These are phyloP conservation scores for Ophiosphaerella korrae DNA, from an alignment of 2,329 filamentous ascomycete species.

Conservation along the genomic window DNA sequence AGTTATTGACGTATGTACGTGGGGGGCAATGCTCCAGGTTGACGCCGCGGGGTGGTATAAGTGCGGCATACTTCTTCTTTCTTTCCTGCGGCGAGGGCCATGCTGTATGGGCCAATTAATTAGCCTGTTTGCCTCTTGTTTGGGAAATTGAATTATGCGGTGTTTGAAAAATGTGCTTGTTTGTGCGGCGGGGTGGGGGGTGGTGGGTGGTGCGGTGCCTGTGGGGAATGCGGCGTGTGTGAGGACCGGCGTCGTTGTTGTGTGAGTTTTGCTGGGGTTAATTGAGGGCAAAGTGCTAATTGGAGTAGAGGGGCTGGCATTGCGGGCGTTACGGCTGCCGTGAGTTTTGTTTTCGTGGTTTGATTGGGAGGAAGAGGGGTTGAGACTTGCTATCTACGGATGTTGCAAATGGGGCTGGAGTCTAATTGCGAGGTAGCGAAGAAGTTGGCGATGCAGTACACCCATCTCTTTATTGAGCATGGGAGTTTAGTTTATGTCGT, in stretches of 20 bases:
- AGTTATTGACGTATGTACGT: too few relatives aligned
- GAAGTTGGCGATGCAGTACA: background rate
- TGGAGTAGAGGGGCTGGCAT: constrained; percentile 61
- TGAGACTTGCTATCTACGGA: background rate
- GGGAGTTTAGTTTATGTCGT: background rate
- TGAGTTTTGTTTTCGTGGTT: constrained; percentile 28
- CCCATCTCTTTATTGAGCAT: background rate
- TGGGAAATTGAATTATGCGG: too few relatives aligned
- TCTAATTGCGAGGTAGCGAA: background rate
- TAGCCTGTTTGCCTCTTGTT: too few relatives aligned
- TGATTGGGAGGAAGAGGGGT: too few relatives aligned
- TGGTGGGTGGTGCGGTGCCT: too few relatives aligned
- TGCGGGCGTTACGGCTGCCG: constrained; percentile 66
- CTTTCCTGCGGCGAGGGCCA: too few relatives aligned
- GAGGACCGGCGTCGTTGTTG: constrained; percentile 40
- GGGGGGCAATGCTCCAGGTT: too few relatives aligned
- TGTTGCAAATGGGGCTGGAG: background rate
- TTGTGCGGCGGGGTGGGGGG: too few relatives aligned
- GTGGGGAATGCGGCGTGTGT: constrained; percentile 24
- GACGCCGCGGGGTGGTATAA: too few relatives aligned
- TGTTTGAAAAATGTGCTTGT: too few relatives aligned
- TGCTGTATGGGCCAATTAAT: too few relatives aligned
- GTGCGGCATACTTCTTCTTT: too few relatives aligned
- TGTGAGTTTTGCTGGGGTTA: constrained; percentile 19
- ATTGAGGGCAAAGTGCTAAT: background rate